Base-by-base conservation (phyloP, 129 eudicot genomes). In the Oenanthe sinensis region DNA sequence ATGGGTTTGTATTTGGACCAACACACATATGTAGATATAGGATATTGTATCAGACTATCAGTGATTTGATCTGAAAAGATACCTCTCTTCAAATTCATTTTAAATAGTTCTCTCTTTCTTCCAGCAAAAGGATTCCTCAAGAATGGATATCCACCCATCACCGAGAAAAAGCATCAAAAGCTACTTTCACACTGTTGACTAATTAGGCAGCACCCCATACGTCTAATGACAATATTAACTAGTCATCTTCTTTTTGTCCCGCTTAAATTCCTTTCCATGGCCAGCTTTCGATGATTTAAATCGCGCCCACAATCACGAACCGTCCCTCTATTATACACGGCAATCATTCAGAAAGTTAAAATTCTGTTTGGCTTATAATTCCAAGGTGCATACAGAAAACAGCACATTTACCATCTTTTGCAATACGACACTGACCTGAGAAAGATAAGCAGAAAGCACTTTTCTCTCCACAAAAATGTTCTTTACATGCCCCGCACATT, bases 401-500 rank as follows among this genome's bases (percentile, higher is more conserved):
- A 52, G 60, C 71, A 17, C 72, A 28, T 26, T 39, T 62, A 19
- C 45, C 37, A 22, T 55, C 52, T 48, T 65, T 79, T 54, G 47
- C 45, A 39, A 68, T 42, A 70, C 78, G 85, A 79, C 76, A 46
- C 24, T 48, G 87, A 75, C 85, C 48, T 84, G 79, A 45, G 54
- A 82, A 85, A 72, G 48, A 62, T 77, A 72, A 48, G 76, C 40
- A 80, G 80, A 47, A 78, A 82, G 58, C 36, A 69, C 58, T n/a
- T 16, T 54, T 69, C 69, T 37, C 48, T 74, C 78, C 52, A 43
- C 82, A 83, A 78, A 43, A 43, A 79, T 89, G 88, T 93, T 90
- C 89, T 81, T 88, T 80, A 67, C 91, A 90, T 86, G 89, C 78
- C 91, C 90, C 91, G 88, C 93, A 84, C 78, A 85, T 84, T 82